Evolutionary conservation across 202 grass and related monocot genomes (phyloP).

Genomic region (Cymbopogon flexuosus): DNA sequence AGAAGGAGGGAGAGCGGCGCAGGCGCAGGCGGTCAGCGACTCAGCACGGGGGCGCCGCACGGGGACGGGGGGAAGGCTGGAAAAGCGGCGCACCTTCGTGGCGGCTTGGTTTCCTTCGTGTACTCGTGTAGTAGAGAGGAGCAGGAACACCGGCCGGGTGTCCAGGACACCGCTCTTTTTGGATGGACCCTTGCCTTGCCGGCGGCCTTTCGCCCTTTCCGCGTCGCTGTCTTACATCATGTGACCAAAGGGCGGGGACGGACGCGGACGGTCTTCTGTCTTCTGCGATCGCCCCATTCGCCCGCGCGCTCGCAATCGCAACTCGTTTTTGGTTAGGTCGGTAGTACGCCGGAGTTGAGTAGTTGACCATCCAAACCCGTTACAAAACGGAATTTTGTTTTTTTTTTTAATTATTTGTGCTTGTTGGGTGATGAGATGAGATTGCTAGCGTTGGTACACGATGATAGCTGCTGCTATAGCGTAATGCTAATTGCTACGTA

Average conservation of each 20-base stretch:
- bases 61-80: neutral
- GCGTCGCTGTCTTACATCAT: conserved; percentile 1
- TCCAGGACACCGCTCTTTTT: neutral
- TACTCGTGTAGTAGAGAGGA: no score
- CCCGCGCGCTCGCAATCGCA: neutral
- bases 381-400: no score
- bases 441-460: neutral
- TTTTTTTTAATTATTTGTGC: no score
- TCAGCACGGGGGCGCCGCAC: conserved; percentile 22
- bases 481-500: no score
- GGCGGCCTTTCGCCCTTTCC: neutral
- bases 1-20: neutral
- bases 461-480: neutral
- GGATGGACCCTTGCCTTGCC: neutral
- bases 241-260: neutral
- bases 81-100: neutral
- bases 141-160: neutral
- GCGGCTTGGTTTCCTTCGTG: no score
- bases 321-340: neutral
- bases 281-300: neutral
- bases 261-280: neutral
- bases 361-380: neutral
- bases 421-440: no score
- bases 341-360: neutral
- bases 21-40: conserved; percentile 4